phyloP scores from a whole-genome alignment of 495 filamentous ascomycete genomes.

The Barbatosphaeria neglecta region DNA sequence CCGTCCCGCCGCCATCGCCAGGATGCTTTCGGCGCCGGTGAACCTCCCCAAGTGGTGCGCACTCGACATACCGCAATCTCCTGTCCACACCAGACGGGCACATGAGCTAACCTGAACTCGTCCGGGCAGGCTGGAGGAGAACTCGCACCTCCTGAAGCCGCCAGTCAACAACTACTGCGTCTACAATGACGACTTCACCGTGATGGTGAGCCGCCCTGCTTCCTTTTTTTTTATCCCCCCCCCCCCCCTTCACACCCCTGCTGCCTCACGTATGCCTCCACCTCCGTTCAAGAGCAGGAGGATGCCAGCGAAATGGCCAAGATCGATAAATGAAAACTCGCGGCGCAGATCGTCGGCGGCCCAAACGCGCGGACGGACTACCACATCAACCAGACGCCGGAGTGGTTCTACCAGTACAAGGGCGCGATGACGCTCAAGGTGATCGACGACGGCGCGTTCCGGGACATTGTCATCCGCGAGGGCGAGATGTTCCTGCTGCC shows the following conservation, averaged over 20 bases:
- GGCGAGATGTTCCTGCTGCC: constrained; percentile 93
- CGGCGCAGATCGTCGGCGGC: constrained; percentile 73
- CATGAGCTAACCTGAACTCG: too few relatives aligned
- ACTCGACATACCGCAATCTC: neutral
- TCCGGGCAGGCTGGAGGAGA: constrained; percentile 92
- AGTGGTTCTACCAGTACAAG: constrained; percentile 96
- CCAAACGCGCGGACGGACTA: constrained; percentile 96
- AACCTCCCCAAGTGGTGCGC: constrained; percentile 80
- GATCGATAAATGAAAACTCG: constrained; percentile 5
- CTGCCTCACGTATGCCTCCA: neutral
- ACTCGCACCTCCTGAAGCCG: constrained; percentile 85
- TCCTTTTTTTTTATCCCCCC: neutral
- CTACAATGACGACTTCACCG: constrained; percentile 67
- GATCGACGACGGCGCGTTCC: constrained; percentile 57
- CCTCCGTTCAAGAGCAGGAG: neutral
- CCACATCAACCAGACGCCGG: constrained; percentile 92
- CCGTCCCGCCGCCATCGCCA: neutral
- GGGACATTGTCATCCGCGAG: constrained; percentile 80
- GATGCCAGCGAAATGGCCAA: too few relatives aligned
- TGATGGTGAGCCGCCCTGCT: constrained; percentile 69
- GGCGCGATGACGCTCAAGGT: constrained; percentile 91
- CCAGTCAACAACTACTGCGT: constrained; percentile 97
- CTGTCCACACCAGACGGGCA: too few relatives aligned
- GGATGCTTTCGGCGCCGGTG: constrained; percentile 43
- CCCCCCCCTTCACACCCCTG: neutral